Evolutionary conservation across 129 eudicot species (phyloP).

Genomic region (Tanacetum coccineum): DNA sequence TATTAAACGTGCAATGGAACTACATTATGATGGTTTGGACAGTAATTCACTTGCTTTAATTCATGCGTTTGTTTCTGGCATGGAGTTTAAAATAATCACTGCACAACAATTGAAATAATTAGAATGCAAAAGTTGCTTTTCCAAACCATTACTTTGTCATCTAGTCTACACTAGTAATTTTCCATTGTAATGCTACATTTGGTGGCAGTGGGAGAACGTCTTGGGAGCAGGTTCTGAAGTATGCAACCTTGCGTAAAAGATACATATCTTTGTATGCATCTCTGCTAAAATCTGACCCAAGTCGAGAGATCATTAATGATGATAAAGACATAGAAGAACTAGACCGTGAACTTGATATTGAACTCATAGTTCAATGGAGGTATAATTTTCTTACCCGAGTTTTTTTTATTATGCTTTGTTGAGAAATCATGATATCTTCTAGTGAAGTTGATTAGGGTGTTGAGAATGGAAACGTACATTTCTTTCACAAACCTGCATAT

Average conservation of each 20-base stretch:
- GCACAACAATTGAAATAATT: too few relatives aligned
- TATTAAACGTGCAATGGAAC: too few relatives aligned
- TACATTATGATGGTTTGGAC: too few relatives aligned
- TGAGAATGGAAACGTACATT: constrained; percentile 10
- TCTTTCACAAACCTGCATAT: constrained; percentile 1
- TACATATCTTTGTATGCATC: constrained; percentile 87
- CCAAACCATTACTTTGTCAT: constrained; percentile 1
- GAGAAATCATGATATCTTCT: constrained; percentile 3
- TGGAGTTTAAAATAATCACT: too few relatives aligned
- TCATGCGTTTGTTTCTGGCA: too few relatives aligned
- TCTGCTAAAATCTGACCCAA: constrained; percentile 71
- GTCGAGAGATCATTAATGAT: constrained; percentile 57
- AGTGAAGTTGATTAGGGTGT: constrained; percentile 11
- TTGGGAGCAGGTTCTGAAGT: constrained; percentile 93
- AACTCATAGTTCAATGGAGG: constrained; percentile 98
- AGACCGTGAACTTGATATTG: constrained; percentile 91
- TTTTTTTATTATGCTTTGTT: background rate
- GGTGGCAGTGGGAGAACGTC: constrained; percentile 80
- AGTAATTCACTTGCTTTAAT: too few relatives aligned
- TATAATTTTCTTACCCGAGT: constrained; percentile 18
- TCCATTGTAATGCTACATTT: constrained; percentile 15
- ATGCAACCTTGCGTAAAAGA: constrained; percentile 83
- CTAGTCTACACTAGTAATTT: constrained; percentile 5
- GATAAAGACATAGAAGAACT: constrained; percentile 80
- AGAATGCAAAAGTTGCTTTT: background rate